Conservation (phyloP, 2,329 filamentous ascomycete species). For the Colletotrichum magnum region DNA sequence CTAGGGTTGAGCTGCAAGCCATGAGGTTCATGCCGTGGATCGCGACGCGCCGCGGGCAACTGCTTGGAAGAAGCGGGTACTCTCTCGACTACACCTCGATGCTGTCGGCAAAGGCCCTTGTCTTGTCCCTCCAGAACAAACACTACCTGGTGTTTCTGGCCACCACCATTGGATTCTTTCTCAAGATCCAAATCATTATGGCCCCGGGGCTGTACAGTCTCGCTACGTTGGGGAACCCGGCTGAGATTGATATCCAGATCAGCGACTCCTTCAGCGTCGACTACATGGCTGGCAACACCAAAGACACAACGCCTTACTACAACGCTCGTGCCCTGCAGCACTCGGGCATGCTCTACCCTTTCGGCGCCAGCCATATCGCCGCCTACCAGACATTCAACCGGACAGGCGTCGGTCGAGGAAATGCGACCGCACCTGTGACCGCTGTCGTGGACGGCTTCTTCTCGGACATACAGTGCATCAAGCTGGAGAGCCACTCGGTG, state of each 20-base stretch:
- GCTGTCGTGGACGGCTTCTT: slow-evolving; percentile 21
- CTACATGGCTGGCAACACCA: background rate
- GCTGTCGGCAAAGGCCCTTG: background rate
- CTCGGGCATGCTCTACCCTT: slow-evolving; percentile 13
- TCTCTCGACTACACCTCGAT: slow-evolving; percentile 20
- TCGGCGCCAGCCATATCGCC: slow-evolving; percentile 2
- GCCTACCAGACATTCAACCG: slow-evolving; percentile 22
- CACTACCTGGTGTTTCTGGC: slow-evolving; percentile 15
- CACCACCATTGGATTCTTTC: background rate
- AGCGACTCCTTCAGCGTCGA: slow-evolving; percentile 18
- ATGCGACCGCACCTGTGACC: background rate
- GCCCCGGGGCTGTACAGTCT: slow-evolving; percentile 27
- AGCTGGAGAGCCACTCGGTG: slow-evolving; percentile 12
- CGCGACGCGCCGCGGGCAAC: background rate
- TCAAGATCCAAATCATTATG: slow-evolving; percentile 16
- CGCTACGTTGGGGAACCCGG: background rate
- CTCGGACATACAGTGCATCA: slow-evolving; percentile 12
- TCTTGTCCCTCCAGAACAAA: slow-evolving; percentile 9
- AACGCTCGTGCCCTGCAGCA: background rate
- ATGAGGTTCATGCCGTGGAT: slow-evolving; percentile 31
- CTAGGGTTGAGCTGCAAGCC: slow-evolving; percentile 26
- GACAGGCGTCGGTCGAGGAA: background rate
- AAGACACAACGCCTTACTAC: slow-evolving; percentile 4
- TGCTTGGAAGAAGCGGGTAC: background rate
- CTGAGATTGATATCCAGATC: background rate